These are phyloP conservation scores for Kwoniella shandongensis DNA, from an alignment of 768 basidiomycete species.

Conservation along the genomic window DNA sequence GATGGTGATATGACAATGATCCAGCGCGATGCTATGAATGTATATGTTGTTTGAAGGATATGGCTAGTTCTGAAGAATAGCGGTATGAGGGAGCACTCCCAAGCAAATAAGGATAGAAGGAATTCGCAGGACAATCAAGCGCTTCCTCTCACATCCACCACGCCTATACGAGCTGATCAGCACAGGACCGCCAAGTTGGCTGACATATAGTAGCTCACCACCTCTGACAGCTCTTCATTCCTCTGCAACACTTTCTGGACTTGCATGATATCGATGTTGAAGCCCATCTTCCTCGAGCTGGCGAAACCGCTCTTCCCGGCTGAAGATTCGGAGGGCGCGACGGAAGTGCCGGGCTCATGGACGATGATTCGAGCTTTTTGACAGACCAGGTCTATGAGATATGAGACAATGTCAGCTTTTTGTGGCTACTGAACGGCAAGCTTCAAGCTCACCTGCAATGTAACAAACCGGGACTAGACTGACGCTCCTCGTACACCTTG, in stretches of 20 bases:
- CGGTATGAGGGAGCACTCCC: too few relatives aligned
- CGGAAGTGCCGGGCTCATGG: slow-evolving; percentile 28
- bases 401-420: slow-evolving; percentile 4
- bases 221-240: slow-evolving; percentile 41
- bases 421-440: background rate
- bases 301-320: slow-evolving; percentile 9
- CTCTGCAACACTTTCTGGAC: slow-evolving; percentile 41
- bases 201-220: slow-evolving; percentile 23
- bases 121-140: too few relatives aligned
- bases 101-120: too few relatives aligned
- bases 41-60: too few relatives aligned
- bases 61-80: too few relatives aligned
- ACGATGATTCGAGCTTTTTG: slow-evolving; percentile 49
- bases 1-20: too few relatives aligned
- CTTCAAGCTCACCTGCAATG: slow-evolving; percentile 40
- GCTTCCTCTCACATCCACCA: slow-evolving; percentile 42
- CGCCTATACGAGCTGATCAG: slow-evolving; percentile 26
- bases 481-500: slow-evolving; percentile 50
- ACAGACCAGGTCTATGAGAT: slow-evolving; percentile 43
- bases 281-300: slow-evolving; percentile 13
- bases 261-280: slow-evolving; percentile 44
- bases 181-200: background rate
- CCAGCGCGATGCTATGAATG: too few relatives aligned
- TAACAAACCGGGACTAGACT: slow-evolving; percentile 50
- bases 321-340: slow-evolving; percentile 39